Conservation (phyloP, 23 red algal species). For the Chondrus crispus region DNA sequence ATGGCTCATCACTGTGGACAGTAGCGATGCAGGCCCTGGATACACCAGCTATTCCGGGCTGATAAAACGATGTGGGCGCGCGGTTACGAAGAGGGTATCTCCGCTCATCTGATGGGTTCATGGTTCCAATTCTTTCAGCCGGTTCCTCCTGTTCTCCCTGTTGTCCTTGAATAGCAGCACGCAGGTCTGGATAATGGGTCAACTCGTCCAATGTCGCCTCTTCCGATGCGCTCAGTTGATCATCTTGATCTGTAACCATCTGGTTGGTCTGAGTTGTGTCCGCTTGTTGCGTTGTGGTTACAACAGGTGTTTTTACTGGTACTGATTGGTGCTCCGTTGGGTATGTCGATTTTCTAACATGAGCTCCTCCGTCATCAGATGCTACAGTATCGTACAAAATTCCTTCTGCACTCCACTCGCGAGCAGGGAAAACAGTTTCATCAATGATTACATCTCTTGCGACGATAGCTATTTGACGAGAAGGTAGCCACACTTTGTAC, state of each 20-base stretch:
- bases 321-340: no score
- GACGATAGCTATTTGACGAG: not conserved
- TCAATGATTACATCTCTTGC: not conserved
- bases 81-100: not conserved
- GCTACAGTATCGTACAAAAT: no score
- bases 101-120: no score
- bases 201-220: no score
- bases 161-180: not conserved
- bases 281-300: no score
- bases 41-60: not conserved
- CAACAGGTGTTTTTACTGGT: no score
- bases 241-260: no score
- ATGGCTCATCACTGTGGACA: not conserved
- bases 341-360: no score
- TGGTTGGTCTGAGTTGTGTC: no score
- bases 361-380: no score
- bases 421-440: not conserved
- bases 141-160: not conserved
- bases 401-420: not conserved
- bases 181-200: not conserved
- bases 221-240: no score
- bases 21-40: no score
- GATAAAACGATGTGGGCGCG: not conserved
- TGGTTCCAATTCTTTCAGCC: not conserved
- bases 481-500: not conserved